Conservation (phyloP, 148 eudicot genomes). For the Rhododendron ovatum region DNA sequence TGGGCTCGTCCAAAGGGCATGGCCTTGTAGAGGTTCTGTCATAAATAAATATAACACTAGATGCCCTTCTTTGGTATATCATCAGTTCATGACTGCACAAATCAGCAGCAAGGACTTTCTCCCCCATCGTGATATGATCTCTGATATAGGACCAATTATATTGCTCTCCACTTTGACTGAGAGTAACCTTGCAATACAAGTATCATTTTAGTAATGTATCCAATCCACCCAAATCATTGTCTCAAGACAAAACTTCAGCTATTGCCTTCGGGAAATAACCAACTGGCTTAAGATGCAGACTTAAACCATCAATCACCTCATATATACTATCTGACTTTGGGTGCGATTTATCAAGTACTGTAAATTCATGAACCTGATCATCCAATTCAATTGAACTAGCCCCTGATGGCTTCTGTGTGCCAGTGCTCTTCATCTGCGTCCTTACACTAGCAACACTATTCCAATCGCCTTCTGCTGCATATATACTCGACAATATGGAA, state of each 20-base stretch:
- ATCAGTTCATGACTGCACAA: background rate
- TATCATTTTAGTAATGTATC: background rate
- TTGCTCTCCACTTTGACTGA: background rate
- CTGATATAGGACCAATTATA: background rate
- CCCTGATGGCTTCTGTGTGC: slow-evolving; percentile 57
- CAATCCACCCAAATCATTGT: background rate
- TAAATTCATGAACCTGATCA: slow-evolving; percentile 65
- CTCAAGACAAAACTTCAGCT: background rate
- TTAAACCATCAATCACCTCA: background rate
- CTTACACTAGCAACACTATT: slow-evolving; percentile 50
- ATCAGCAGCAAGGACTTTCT: background rate
- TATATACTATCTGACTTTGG: background rate
- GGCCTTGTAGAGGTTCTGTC: background rate
- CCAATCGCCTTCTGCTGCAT: slow-evolving; percentile 86
- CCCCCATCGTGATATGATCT: background rate
- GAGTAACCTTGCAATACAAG: background rate
- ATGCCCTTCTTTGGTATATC: background rate
- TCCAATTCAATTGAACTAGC: slow-evolving; percentile 67
- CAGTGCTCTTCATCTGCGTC: slow-evolving; percentile 52
- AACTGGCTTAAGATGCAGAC: background rate
- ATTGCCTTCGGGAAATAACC: background rate
- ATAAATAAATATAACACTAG: background rate
- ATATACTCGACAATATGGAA: slow-evolving; percentile 72
- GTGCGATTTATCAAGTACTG: slow-evolving; percentile 42
- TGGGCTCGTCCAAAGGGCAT: background rate